Base-by-base conservation (phyloP, 2,329 filamentous ascomycete species). In the Lasiodiplodia hormozganensis region DNA sequence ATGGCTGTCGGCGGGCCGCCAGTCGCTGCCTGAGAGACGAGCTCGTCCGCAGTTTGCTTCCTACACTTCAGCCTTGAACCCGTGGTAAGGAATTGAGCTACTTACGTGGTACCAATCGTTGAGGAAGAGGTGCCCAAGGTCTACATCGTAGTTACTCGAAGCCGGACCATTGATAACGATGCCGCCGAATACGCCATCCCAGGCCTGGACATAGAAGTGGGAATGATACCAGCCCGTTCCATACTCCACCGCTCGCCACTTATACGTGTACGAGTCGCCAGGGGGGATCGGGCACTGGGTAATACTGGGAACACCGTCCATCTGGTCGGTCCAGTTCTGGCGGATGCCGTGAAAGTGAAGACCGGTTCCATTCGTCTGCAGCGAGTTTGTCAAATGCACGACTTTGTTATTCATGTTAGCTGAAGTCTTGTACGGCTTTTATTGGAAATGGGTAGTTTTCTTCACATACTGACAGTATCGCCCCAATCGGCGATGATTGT, bases 41-140 rank as follows among this genome's bases (percentile, higher is more conserved):
- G 6, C 7, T 31, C 31, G 31, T 31, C 31, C 31, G 31, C 31
- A 10, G 31, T 31, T 31, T 31, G 31, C 28, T 28, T 28, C 28
- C 4, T 28, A 7, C 28, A 7, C 4, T 28, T 28, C 6, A 28
- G 28, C 28, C 4, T 28, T 7, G 4, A 28, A 3, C 6, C 4
- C 4, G 3, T 28, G 28, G 28, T 28, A 7, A 3, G 28, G 3
- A 7, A 7, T 28, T 28, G 6, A 7, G 6, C 4, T 4, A 69
- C 75, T 16, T 36, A 11, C 38, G 28, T 89, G 86, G 74, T 89
- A 89, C 67, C 66, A 71, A 57, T 72, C 70, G 4, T 25, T 49
- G 14, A 76, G 53, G 21, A 73, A 62, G 21, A 76, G 52, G 10
- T 73, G 73, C 23, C 74, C 74, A 16, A 76, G 54, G 68, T 76